A percentile compares a stretch with the other conserved stretches of the same genome.
phyloP scores from a whole-genome alignment of 345 rosid species.

The Rhodomyrtus tomentosa region DNA sequence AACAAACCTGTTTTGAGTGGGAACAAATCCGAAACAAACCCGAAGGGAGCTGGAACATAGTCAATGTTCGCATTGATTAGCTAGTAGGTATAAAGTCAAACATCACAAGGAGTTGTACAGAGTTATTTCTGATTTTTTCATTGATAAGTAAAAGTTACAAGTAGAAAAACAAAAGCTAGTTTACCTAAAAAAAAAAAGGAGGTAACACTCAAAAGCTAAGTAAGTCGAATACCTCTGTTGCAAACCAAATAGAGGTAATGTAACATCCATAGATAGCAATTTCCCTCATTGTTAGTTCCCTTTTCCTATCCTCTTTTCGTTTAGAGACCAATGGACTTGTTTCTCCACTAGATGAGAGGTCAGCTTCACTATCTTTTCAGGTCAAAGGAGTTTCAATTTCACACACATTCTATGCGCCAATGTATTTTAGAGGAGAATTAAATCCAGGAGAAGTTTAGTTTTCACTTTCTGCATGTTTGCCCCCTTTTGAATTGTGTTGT shows the following conservation, averaged over 20 bases:
- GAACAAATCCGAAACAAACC: too few relatives aligned
- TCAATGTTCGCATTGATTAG: too few relatives aligned
- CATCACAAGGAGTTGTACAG: not conserved
- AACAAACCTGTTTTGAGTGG: too few relatives aligned
- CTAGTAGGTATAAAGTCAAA: too few relatives aligned
- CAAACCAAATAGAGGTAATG: constrained; percentile 97
- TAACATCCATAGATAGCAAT: constrained; percentile 74
- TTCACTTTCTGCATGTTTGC: constrained; percentile 23
- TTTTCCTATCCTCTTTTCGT: constrained; percentile 46
- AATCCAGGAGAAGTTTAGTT: constrained; percentile 39
- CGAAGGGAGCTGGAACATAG: too few relatives aligned
- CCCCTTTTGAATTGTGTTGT: constrained; percentile 33
- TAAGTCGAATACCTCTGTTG: constrained; percentile 62
- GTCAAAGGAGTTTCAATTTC: constrained; percentile 64
- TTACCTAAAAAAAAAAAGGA: not conserved
- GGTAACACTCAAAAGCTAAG: not conserved
- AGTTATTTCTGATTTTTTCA: not conserved
- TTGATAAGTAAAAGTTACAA: too few relatives aligned
- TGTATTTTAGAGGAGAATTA: constrained; percentile 37
- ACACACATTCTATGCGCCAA: constrained; percentile 28
- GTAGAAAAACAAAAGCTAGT: not conserved
- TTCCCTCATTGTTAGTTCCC: constrained; percentile 50
- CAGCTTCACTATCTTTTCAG: constrained; percentile 69
- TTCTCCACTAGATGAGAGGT: constrained; percentile 44
- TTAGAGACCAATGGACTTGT: constrained; percentile 51